These are phyloP conservation scores for Macrophomina pseudophaseolina DNA, from an alignment of 2,329 filamentous ascomycete genomes.

Conservation along the genomic window DNA sequence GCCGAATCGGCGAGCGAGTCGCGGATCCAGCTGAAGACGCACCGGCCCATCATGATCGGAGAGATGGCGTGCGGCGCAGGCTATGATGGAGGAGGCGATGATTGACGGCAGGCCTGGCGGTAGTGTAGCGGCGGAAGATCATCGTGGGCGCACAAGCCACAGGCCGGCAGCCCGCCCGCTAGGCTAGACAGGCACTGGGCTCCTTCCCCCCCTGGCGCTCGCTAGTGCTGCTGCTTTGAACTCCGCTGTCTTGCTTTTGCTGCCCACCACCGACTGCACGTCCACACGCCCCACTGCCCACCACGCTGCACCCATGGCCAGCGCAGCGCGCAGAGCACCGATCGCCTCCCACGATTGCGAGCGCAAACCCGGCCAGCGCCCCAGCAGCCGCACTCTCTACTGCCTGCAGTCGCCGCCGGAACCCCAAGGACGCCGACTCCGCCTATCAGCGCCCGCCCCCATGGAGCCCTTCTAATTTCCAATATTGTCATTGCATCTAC, in stretches of 20 bases:
- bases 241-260: slow-evolving; percentile 3
- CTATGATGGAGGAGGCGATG: background rate
- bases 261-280: slow-evolving; percentile 3
- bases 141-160: slow-evolving; percentile 1
- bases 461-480: slow-evolving; percentile 10
- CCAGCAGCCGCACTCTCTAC: slow-evolving; percentile 1
- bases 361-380: background rate
- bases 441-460: slow-evolving; percentile 12
- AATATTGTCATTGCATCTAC: slow-evolving; percentile 16
- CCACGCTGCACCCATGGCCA: background rate
- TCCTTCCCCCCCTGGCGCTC: background rate
- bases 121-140: slow-evolving; percentile 21
- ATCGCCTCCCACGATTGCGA: background rate
- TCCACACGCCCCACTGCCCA: background rate
- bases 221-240: background rate
- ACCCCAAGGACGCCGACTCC: background rate
- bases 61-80: slow-evolving; percentile 1
- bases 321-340: background rate
- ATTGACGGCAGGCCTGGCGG: slow-evolving; percentile 1
- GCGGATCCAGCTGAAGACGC: background rate
- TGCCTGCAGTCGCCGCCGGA: slow-evolving; percentile 17
- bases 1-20: slow-evolving; percentile 3
- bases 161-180: no score
- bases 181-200: no score
- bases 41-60: background rate